phyloP scores from a whole-genome alignment of 164 flowering plant species.

The Vitis rupestris region DNA sequence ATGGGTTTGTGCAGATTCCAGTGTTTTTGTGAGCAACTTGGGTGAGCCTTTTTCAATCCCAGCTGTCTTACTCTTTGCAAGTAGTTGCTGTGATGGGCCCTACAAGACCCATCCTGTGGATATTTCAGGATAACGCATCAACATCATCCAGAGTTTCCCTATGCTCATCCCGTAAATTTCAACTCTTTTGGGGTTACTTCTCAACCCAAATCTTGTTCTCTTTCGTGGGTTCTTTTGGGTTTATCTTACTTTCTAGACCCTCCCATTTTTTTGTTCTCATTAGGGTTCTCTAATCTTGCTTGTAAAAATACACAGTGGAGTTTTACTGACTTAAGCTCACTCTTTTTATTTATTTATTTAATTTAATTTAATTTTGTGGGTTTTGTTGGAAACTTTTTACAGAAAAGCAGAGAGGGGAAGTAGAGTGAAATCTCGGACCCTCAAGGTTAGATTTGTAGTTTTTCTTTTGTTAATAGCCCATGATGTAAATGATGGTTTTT shows the following conservation, averaged over 20 bases:
- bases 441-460: conserved; percentile 13
- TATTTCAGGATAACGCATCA: conserved; percentile 27
- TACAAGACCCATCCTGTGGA: conserved; percentile 20
- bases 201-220: conserved; percentile 1
- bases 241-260: conserved; percentile 15
- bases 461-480: background rate
- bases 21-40: conserved; percentile 21
- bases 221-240: conserved; percentile 11
- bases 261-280: conserved; percentile 9
- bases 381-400: background rate
- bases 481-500: background rate
- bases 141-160: conserved; percentile 25
- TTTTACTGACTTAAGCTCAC: too few relatives aligned
- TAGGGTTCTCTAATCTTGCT: background rate
- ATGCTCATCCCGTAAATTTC: conserved; percentile 23
- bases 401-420: background rate
- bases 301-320: background rate
- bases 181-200: background rate
- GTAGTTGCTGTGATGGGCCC: conserved; percentile 33
- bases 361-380: background rate
- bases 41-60: conserved; percentile 21
- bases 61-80: conserved; percentile 25
- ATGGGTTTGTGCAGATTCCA: conserved; percentile 23
- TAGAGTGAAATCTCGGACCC: conserved; percentile 2
- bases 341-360: background rate